A percentile compares a stretch with the other conserved stretches of the same genome.
These are phyloP conservation scores for Phlegmacium glaucopus DNA, from an alignment of 768 basidiomycete species.

Conservation along the genomic window DNA sequence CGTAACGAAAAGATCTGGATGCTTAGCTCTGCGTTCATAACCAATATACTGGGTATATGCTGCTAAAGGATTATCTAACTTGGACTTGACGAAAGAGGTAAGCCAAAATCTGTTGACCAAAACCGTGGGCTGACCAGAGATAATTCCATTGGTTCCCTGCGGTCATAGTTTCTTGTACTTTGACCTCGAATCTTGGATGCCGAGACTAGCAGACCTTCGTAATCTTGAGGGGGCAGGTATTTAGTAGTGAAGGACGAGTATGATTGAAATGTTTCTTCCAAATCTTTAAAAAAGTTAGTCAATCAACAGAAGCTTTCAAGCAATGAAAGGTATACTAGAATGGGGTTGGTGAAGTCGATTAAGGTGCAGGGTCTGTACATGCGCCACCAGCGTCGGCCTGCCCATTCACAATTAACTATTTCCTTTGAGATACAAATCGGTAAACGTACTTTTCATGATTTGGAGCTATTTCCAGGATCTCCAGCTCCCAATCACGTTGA, in stretches of 20 bases:
- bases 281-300: slow-evolving; percentile 41
- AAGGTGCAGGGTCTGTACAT: slow-evolving; percentile 59
- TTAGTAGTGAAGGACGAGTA: slow-evolving; percentile 90
- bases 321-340: slow-evolving; percentile 42
- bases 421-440: background rate
- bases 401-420: slow-evolving; percentile 3
- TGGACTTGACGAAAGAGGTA: slow-evolving; percentile 24
- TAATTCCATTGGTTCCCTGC: slow-evolving; percentile 61
- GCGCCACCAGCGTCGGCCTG: slow-evolving; percentile 43
- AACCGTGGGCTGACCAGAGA: slow-evolving; percentile 44
- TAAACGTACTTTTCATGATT: slow-evolving; percentile 41
- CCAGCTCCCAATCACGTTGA: slow-evolving; percentile 73
- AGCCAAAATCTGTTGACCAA: background rate
- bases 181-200: slow-evolving; percentile 71
- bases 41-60: slow-evolving; percentile 61
- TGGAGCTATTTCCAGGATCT: slow-evolving; percentile 49
- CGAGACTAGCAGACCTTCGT: slow-evolving; percentile 70
- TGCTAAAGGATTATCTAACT: slow-evolving; percentile 45
- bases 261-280: slow-evolving; percentile 76
- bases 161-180: slow-evolving; percentile 57
- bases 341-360: slow-evolving; percentile 74
- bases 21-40: slow-evolving; percentile 57
- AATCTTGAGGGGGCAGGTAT: slow-evolving; percentile 68
- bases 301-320: background rate
- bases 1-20: slow-evolving; percentile 56